Base-by-base conservation (phyloP, 2,329 filamentous ascomycete species). In the Penicillium sumatraense region DNA sequence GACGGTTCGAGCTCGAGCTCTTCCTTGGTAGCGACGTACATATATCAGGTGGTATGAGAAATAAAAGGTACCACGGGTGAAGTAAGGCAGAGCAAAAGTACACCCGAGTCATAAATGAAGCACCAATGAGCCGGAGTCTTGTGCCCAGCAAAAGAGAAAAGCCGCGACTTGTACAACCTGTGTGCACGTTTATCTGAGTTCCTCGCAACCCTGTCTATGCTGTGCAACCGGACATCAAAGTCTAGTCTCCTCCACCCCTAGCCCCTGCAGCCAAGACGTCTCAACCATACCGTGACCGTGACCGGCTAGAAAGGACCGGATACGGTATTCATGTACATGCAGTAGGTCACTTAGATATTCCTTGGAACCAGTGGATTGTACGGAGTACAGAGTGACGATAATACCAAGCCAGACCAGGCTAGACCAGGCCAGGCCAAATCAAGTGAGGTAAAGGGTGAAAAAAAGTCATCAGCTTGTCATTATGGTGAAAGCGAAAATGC, bases 201-300 rank as follows among this genome's bases (percentile, higher is more conserved):
- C 14, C 26, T 46, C 24, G 33, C 27, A 42, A 46, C 41, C 45
- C 29, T 48, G 36, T 54, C 27, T 45, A 57, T 54, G 50, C 33
- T 46, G 51, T 54, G 48, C 20, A 48, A 57, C 51, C 31, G n/a
- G 26, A 18, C 16, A 11, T 24, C 16, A 42, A 47, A 51, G 20
- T 20, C 20, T 24, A 42, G 14, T 21, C 20, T 29, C 47, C 20
- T 29, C 47, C 35, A 50, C 33, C 27, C 33, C 53, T 74, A 72
- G 68, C 88, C 73, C 47, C 52, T 52, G 42, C 51, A 49, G 21
- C 2, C 11, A 10, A 21, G 26, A 18, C 23, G 10, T 46, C 18
- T 16, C n/a, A 45, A 31, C 27, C 6, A n/a, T 31, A 29, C 24
- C n/a, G 29, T 31, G 9, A 13, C 11, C 3, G n/a, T 9, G 6